A percentile compares a stretch with the other conserved stretches of the same genome.
phyloP scores from a whole-genome alignment of 2,329 filamentous ascomycete species.

The Incumbomyces delicatus region DNA sequence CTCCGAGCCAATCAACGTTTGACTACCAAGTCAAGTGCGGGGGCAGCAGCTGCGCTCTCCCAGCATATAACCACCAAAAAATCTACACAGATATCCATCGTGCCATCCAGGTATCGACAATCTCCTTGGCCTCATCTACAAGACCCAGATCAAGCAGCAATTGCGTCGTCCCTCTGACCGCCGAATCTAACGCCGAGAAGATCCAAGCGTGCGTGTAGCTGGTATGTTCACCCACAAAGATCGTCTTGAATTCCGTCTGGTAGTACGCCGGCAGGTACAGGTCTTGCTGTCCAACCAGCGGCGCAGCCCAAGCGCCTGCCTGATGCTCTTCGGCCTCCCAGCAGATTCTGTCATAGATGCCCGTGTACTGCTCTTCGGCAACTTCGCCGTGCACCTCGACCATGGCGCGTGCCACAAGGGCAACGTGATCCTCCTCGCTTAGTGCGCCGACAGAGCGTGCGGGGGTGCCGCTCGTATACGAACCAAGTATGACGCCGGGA shows the following conservation, averaged over 20 bases:
- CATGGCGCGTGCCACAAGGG: constrained; percentile 49
- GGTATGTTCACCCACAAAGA: constrained; percentile 61
- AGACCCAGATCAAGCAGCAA: constrained; percentile 52
- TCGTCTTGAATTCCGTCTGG: constrained; percentile 57
- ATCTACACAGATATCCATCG: constrained; percentile 44
- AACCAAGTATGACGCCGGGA: constrained; percentile 52
- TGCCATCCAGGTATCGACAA: constrained; percentile 58
- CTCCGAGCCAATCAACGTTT: too few species aligned
- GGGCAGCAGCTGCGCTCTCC: too few species aligned
- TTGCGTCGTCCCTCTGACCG: constrained; percentile 55
- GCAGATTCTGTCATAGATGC: constrained; percentile 54
- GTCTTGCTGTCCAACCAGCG: constrained; percentile 55
- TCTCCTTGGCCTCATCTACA: constrained; percentile 59
- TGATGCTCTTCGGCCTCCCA: constrained; percentile 55
- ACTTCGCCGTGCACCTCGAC: constrained; percentile 55
- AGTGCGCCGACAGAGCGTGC: constrained; percentile 22
- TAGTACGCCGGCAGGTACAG: constrained; percentile 65
- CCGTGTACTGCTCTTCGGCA: constrained; percentile 53
- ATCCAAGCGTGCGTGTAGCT: constrained; percentile 56
- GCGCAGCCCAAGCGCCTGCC: constrained; percentile 53
- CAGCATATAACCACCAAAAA: too few species aligned
- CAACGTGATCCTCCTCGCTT: constrained; percentile 20
- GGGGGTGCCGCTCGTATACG: constrained; percentile 35
- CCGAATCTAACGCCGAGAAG: constrained; percentile 54
- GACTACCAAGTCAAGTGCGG: too few species aligned